A percentile compares a stretch with the other conserved stretches of the same genome.
Evolutionary conservation across 805 yeast species (phyloP).

Genomic region (Candida golubevii): DNA sequence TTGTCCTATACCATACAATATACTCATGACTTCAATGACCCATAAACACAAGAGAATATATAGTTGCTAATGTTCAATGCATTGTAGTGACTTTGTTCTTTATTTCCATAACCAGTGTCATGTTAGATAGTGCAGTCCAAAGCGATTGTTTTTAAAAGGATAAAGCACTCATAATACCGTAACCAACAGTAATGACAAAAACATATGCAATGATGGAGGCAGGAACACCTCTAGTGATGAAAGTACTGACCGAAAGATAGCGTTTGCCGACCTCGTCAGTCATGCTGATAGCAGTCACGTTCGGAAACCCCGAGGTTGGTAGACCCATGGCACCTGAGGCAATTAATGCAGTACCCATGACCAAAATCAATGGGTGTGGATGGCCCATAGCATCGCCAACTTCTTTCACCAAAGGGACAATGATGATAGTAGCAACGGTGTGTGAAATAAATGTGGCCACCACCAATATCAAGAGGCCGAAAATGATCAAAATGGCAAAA

Average conservation of each 20-base stretch:
- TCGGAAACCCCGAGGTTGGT: constrained; percentile 43
- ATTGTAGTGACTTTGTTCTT: neutral
- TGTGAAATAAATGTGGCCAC: constrained; percentile 43
- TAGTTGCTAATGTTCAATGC: too few relatives aligned
- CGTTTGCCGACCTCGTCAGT: constrained; percentile 39
- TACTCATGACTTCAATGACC: neutral
- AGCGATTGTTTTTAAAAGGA: constrained; percentile 5
- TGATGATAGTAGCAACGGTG: constrained; percentile 42
- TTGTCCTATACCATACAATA: neutral
- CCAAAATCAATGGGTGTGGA: constrained; percentile 36
- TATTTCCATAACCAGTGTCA: neutral
- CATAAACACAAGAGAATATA: too few relatives aligned
- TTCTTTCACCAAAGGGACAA: constrained; percentile 39
- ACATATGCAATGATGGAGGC: constrained; percentile 36
- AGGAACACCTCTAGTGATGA: constrained; percentile 41
- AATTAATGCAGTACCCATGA: constrained; percentile 40
- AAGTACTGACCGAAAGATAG: constrained; percentile 38
- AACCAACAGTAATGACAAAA: constrained; percentile 35
- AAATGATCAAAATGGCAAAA: constrained; percentile 68
- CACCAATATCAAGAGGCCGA: constrained; percentile 42
- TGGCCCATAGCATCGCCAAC: constrained; percentile 35
- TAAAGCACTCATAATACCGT: constrained; percentile 32
- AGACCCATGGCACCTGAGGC: constrained; percentile 45
- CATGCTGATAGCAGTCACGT: constrained; percentile 42
- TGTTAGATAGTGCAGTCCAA: too few relatives aligned